phyloP scores from a whole-genome alignment of 306 rosid species.

The Psophocarpus tetragonolobus region DNA sequence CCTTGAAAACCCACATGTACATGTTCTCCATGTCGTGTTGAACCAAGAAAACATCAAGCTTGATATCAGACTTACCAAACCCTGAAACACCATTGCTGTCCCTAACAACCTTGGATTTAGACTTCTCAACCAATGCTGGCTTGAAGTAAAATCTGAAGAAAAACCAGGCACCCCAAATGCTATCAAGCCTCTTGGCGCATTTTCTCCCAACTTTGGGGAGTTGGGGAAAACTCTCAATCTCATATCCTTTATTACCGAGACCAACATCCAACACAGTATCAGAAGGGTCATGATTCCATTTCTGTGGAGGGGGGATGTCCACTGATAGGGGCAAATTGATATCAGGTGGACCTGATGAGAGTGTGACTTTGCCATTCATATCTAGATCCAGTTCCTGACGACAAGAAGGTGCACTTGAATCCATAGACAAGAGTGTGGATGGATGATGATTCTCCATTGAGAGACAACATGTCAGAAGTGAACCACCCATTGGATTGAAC shows the following conservation, averaged over 20 bases:
- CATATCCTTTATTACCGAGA: slow-evolving; percentile 46
- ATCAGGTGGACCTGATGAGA: slow-evolving; percentile 57
- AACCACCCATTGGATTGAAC: slow-evolving; percentile 47
- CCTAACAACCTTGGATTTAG: slow-evolving; percentile 49
- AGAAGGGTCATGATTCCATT: slow-evolving; percentile 52
- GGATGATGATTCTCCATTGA: slow-evolving; percentile 61
- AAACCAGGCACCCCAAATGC: slow-evolving; percentile 70
- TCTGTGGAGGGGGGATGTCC: slow-evolving; percentile 59
- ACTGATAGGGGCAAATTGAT: slow-evolving; percentile 60
- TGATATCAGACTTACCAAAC: slow-evolving; percentile 53
- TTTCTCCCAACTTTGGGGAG: slow-evolving; percentile 56
- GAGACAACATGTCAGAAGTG: slow-evolving; percentile 49
- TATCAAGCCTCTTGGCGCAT: slow-evolving; percentile 55
- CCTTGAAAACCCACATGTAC: slow-evolving; percentile 81
- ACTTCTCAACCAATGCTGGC: slow-evolving; percentile 57
- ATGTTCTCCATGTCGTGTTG: slow-evolving; percentile 76
- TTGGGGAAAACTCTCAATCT: slow-evolving; percentile 47
- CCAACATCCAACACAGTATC: slow-evolving; percentile 52
- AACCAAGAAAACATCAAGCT: slow-evolving; percentile 67
- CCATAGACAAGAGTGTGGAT: slow-evolving; percentile 63
- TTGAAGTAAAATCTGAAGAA: slow-evolving; percentile 65
- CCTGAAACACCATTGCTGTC: slow-evolving; percentile 55
- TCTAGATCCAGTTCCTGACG: slow-evolving; percentile 62
- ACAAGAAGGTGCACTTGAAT: slow-evolving; percentile 50
- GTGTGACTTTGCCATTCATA: slow-evolving; percentile 51